Percentiles rank a stretch among this genome's conserved stretches.
Conservation (phyloP, 2,329 filamentous ascomycete species). For the Cercospora berteroae region DNA sequence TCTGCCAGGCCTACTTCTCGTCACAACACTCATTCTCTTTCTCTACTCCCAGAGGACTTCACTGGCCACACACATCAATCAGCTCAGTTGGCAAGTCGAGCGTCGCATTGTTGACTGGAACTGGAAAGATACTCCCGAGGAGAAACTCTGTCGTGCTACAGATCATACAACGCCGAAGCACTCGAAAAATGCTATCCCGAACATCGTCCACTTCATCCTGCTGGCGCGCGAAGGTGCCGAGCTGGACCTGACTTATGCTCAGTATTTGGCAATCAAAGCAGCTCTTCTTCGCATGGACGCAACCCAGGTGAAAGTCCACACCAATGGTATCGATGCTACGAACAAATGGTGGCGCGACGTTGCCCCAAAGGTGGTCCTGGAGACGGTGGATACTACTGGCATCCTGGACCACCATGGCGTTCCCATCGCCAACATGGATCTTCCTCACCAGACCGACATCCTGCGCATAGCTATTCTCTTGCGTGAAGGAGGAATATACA, state of each 20-base stretch:
- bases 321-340: not conserved
- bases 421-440: not conserved
- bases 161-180: not conserved
- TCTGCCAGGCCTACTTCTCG: not conserved
- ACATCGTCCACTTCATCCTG: slow-evolving; percentile 18
- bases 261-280: slow-evolving; percentile 21
- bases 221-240: slow-evolving; percentile 10
- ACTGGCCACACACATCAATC: not conserved
- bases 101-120: not conserved
- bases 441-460: slow-evolving; percentile 21
- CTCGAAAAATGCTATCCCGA: slow-evolving; percentile 9
- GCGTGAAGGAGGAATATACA: slow-evolving; percentile 21
- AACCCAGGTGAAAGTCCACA: slow-evolving; percentile 15
- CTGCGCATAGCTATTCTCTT: slow-evolving; percentile 16
- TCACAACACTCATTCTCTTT: not conserved
- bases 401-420: not conserved
- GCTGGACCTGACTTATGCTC: slow-evolving; percentile 16
- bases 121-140: slow-evolving; percentile 1
- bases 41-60: not conserved
- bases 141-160: slow-evolving; percentile 12
- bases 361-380: slow-evolving; percentile 4
- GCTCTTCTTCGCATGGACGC: slow-evolving; percentile 18
- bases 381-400: slow-evolving; percentile 1
- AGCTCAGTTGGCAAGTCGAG: not conserved
- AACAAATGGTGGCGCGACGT: slow-evolving; percentile 14